These are phyloP conservation scores for Petrea volubilis DNA, from an alignment of 257 asterid species.

Conservation along the genomic window DNA sequence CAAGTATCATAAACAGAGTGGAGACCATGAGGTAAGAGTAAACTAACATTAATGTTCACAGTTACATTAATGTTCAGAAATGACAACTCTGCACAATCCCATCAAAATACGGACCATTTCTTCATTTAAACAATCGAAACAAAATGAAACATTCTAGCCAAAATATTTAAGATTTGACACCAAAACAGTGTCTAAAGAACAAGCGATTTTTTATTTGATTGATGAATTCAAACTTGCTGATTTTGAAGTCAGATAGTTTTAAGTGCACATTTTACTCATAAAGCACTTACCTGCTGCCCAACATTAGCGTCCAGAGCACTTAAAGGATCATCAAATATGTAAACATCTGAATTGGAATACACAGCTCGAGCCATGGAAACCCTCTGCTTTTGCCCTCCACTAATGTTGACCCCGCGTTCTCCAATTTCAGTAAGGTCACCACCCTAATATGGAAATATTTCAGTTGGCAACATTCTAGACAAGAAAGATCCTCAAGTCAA, in stretches of 20 bases:
- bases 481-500: constrained; percentile 7
- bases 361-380: constrained; percentile 99
- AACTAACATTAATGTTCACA: no score
- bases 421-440: constrained; percentile 99
- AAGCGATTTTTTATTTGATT: neutral
- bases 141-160: constrained; percentile 4
- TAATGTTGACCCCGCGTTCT: constrained; percentile 97
- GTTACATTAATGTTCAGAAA: no score
- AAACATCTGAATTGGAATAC: constrained; percentile 91
- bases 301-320: constrained; percentile 99
- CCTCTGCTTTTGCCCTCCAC: constrained; percentile 99
- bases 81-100: no score
- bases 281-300: constrained; percentile 79
- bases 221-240: neutral
- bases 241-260: neutral
- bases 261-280: neutral
- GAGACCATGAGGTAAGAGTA: no score
- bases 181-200: constrained; percentile 5
- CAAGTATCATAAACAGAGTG: no score
- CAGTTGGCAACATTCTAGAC: constrained; percentile 16
- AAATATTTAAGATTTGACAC: neutral
- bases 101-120: neutral
- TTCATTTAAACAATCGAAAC: constrained; percentile 5
- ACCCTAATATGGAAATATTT: constrained; percentile 53
- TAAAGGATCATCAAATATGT: constrained; percentile 91